Evolutionary conservation across 2,329 filamentous ascomycete genomes (phyloP).

Genomic region (Xylariales sp.): DNA sequence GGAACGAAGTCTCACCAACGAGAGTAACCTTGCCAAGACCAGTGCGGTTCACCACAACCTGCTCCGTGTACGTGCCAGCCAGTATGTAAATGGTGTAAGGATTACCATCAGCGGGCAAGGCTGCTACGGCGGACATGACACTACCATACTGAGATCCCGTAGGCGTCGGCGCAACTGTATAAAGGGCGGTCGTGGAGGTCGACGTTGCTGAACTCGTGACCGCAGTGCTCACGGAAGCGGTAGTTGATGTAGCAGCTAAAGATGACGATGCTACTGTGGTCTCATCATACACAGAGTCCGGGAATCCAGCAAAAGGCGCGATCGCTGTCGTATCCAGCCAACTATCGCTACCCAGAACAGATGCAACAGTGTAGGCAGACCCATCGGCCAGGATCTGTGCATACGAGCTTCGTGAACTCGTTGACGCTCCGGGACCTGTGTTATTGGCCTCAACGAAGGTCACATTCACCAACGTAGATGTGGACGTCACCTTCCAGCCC

Average conservation of each 20-base stretch:
- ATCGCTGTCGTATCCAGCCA: slow-evolving; percentile 26
- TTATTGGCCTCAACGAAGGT: slow-evolving; percentile 27
- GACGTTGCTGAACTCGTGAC: background rate
- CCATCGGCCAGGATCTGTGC: slow-evolving; percentile 14
- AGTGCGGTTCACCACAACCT: slow-evolving; percentile 28
- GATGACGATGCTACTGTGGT: slow-evolving; percentile 7
- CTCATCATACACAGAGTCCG: slow-evolving; percentile 20
- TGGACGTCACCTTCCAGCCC: slow-evolving; percentile 22
- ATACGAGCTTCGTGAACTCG: slow-evolving; percentile 16
- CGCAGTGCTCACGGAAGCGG: slow-evolving; percentile 8
- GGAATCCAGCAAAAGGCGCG: slow-evolving; percentile 22
- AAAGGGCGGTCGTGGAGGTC: slow-evolving; percentile 2
- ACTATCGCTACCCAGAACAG: slow-evolving; percentile 22
- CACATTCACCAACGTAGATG: slow-evolving; percentile 18
- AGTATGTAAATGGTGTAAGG: slow-evolving; percentile 34
- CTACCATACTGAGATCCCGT: slow-evolving; percentile 32
- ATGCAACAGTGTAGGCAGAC: slow-evolving; percentile 13
- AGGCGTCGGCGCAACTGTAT: slow-evolving; percentile 29
- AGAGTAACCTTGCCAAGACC: slow-evolving; percentile 33
- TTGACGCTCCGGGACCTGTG: slow-evolving; percentile 22
- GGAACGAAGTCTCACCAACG: slow-evolving; percentile 24
- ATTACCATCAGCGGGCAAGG: slow-evolving; percentile 34
- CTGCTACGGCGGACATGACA: slow-evolving; percentile 36
- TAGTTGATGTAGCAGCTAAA: slow-evolving; percentile 6
- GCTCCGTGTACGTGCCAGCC: slow-evolving; percentile 35